Evolutionary conservation across 139 green algal species (phyloP), one percentile per base, ranked within the genome.

Genomic region (Chlorella sp.): DNA sequence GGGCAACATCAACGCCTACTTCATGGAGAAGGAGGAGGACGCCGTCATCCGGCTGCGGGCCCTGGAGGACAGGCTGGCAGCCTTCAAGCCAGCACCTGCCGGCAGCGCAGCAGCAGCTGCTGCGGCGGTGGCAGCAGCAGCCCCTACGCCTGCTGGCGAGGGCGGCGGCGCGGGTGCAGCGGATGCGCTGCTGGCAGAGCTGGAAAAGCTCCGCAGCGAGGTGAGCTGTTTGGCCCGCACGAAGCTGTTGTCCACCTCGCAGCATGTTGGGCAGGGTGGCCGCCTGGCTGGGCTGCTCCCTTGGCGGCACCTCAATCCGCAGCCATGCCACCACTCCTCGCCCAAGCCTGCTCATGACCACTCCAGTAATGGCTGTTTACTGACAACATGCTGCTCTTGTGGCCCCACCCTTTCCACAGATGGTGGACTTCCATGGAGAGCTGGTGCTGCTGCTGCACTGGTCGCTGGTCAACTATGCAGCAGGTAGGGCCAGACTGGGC

Each of bases 401-500:
- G 22, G 9, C 32, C 82, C 38, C 77, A 22, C 26, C 34, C 36
- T 7, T 30, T 7, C 43, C 9, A 30, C 76, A 82, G 76, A 70
- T 89, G 48, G 76, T 87, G 7, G 74, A 88, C 72, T 84, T 89
- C 64, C 83, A 89, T 46, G 88, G 91, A 22, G 88, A 93, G 77
- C 83, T 94, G 73, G 87, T 97, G 43, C 87, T 97, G 83, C 84
- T 95, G 79, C 85, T 97, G 80, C 94, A 97, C 89, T 97, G 93
- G 93, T 88, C 67, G n/a, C 76, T 95, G 80, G 88, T 96, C 38
- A 96, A 96, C 78, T 95, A 95, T 87, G 76, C 76, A 0, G 51
- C 51, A 60, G 51, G 51, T 60, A 19, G 8, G 46, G 46, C 8
- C 46, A 11, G 46, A 54, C 46, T 54, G 46, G n/a, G 46, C 46